phyloP scores from a whole-genome alignment of 2,329 filamentous ascomycete genomes.

The Ceratocystis destructans region DNA sequence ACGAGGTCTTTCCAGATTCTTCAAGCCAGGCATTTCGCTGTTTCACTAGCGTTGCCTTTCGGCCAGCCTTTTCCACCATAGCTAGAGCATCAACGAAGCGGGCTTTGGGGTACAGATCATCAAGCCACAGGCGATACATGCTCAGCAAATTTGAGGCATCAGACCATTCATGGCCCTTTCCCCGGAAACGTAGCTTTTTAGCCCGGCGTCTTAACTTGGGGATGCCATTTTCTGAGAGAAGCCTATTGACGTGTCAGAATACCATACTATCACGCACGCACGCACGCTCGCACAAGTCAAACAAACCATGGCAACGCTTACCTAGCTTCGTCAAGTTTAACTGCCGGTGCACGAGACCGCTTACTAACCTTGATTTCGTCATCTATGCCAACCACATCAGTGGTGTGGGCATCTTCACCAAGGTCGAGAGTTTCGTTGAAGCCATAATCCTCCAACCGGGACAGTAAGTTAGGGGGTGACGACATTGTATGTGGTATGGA shows the following conservation, averaged over 20 bases:
- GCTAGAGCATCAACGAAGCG: constrained; percentile 78
- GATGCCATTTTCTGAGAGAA: constrained; percentile 74
- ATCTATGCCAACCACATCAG: constrained; percentile 59
- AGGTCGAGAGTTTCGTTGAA: constrained; percentile 39
- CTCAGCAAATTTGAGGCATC: constrained; percentile 71
- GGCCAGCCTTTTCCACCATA: constrained; percentile 89
- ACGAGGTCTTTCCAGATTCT: constrained; percentile 42
- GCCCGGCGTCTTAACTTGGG: constrained; percentile 64
- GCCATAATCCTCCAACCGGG: constrained; percentile 67
- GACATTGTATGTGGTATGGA: neutral
- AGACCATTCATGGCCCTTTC: constrained; percentile 90
- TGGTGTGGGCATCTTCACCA: constrained; percentile 27
- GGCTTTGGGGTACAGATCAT: constrained; percentile 87
- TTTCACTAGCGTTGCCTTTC: constrained; percentile 62
- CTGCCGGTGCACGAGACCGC: constrained; percentile 53
- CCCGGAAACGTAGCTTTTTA: constrained; percentile 64
- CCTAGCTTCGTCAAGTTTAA: constrained; percentile 78
- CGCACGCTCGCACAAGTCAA: neutral
- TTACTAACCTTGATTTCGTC: constrained; percentile 73
- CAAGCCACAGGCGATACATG: constrained; percentile 92
- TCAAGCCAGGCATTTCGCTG: constrained; percentile 75
- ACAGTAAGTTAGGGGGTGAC: constrained; percentile 27
- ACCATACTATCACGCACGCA: too few species aligned
- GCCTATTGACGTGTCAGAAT: constrained; percentile 31
- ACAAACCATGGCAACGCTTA: constrained; percentile 24